Percentiles rank a stretch among this genome's conserved stretches.
These are phyloP conservation scores for Nicotiana sylvestris DNA, from an alignment of 257 asterid species.

Conservation along the genomic window DNA sequence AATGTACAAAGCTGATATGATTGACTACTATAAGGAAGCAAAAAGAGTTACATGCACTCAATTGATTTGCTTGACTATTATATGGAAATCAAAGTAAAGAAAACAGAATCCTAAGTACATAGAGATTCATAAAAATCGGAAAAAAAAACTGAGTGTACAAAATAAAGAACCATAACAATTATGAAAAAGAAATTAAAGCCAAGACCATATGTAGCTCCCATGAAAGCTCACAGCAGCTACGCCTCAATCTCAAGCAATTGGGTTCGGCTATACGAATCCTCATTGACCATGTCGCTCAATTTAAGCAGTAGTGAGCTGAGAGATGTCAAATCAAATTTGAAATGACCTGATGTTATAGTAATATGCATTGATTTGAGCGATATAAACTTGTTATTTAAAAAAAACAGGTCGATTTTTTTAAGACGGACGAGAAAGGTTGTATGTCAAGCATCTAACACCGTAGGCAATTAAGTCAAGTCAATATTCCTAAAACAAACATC, in stretches of 20 bases:
- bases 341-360: background rate
- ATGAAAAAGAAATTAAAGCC: background rate
- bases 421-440: background rate
- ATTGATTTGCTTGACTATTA: background rate
- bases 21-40: background rate
- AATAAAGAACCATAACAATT: background rate
- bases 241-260: too few species aligned
- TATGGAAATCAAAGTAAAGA: background rate
- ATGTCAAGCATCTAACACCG: background rate
- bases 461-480: background rate
- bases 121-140: background rate
- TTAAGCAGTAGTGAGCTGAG: background rate
- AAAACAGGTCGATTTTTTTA: background rate
- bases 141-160: background rate
- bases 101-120: background rate
- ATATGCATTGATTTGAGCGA: background rate
- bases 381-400: background rate
- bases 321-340: conserved; percentile 2
- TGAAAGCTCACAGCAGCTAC: background rate
- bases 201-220: background rate
- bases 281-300: background rate
- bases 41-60: background rate
- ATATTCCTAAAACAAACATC: background rate
- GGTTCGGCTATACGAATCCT: too few species aligned
- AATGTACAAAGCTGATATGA: background rate